Evolutionary conservation across 108 stramenopile genomes (phyloP).

Genomic region (Discostella pseudostelligera): DNA sequence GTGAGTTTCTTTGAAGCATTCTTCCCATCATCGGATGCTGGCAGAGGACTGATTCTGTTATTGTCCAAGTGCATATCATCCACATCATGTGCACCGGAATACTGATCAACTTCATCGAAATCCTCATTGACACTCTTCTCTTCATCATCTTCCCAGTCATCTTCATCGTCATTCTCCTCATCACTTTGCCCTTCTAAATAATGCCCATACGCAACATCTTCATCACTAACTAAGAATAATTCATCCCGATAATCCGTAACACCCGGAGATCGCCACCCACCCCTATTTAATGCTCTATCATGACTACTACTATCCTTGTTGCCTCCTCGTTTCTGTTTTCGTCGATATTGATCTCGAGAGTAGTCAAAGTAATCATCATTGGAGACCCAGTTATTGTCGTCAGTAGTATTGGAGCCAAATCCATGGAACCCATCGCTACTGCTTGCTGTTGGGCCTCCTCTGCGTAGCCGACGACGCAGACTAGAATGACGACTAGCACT

Average conservation of each 20-base stretch:
- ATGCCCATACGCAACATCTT: constrained; percentile 64
- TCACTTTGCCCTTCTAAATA: constrained; percentile 13
- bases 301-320: constrained; percentile 13
- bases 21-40: neutral
- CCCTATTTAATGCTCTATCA: constrained; percentile 34
- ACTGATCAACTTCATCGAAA: neutral
- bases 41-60: constrained; percentile 3
- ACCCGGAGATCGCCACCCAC: constrained; percentile 41
- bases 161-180: constrained; percentile 29
- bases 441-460: too few relatives aligned
- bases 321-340: neutral
- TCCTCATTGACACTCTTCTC: neutral
- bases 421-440: neutral
- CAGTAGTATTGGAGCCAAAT: constrained; percentile 3
- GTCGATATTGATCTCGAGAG: neutral
- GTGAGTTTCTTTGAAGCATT: neutral
- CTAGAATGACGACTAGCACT: neutral
- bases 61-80: too few relatives aligned
- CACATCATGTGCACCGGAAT: too few relatives aligned
- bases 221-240: constrained; percentile 77
- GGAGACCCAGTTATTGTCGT: constrained; percentile 4
- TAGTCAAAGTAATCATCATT: constrained; percentile 3
- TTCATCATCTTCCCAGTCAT: constrained; percentile 17
- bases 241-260: constrained; percentile 77
- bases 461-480: too few relatives aligned